Conservation (phyloP, 208 protist species). For the Acanthamoeba triangularis region DNA sequence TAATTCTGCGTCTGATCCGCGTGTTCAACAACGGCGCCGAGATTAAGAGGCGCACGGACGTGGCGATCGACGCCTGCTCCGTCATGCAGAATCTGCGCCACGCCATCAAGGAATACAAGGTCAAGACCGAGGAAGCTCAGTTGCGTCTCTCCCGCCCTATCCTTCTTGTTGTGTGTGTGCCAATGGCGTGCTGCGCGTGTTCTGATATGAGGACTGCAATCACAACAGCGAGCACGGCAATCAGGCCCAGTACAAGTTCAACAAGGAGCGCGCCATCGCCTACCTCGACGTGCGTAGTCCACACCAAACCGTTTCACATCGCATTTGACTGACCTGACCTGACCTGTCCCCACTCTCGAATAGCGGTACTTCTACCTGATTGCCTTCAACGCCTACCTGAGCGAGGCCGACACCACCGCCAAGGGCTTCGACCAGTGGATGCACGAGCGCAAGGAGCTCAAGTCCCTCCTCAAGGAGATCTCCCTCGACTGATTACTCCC, state of each 20-base stretch:
- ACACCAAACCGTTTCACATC: no score
- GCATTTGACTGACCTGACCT: no score
- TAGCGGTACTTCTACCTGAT: conserved; percentile 71
- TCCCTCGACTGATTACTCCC: conserved; percentile 20
- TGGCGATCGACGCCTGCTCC: conserved; percentile 44
- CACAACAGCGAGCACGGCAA: conserved; percentile 53
- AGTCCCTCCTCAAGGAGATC: conserved; percentile 58
- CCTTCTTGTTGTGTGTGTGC: neutral
- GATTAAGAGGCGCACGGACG: conserved; percentile 23
- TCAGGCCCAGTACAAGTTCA: conserved; percentile 4
- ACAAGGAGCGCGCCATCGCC: conserved; percentile 12
- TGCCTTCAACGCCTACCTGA: conserved; percentile 63
- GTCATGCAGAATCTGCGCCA: conserved; percentile 75
- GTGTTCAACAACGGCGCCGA: conserved; percentile 69
- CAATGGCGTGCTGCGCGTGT: neutral
- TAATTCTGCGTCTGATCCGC: conserved; percentile 62
- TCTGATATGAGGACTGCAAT: neutral
- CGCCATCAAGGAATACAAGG: conserved; percentile 74
- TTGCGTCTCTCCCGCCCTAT: neutral
- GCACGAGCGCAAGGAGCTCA: conserved; percentile 15
- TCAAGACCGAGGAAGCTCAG: conserved; percentile 44
- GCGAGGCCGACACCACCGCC: neutral
- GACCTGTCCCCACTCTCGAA: neutral
- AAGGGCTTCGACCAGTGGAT: conserved; percentile 31
- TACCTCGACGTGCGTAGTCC: conserved; percentile 68